Base-by-base conservation (phyloP, 805 yeast species). In the Dipodascus albidus region DNA sequence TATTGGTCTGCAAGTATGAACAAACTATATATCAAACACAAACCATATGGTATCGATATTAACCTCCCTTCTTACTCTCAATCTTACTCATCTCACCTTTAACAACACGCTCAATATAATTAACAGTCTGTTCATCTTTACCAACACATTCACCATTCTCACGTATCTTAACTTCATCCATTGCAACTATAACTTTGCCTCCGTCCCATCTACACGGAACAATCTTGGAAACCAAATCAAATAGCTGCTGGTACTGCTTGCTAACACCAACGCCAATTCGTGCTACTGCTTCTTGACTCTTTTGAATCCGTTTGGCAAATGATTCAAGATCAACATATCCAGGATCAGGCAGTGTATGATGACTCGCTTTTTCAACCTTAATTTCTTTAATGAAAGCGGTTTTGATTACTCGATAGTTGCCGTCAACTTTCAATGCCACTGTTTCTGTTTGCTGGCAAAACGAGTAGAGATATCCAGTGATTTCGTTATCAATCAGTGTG, bases 381-480 rank as follows among this genome's bases (percentile, higher is more conserved):
- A 38, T 14, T n/a, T 38, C 44, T 38, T 38, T 38, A 19, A 38
- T 38, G 20, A 38, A 38, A 58, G 68, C 57, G 15, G 54, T 59
- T 15, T 61, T 61, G 52, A 53, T 57, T 3, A 57, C 50, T 17
- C 62, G 60, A 1, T 54, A 55, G 38, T 57, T 56, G 8, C 59
- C 55, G 20, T 63, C 63, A 47, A 64, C 62, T 42, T 60, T 63
- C 52, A 74, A 61, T 1, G 77, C 65, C 22, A 78, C 57, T n/a
- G 79, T 64, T 44, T 74, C 73, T 52, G 72, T 74, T 3, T 54
- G 53, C 4, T 81, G 71, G 54, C 79, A 77, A 64, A 77, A 82
- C 8, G 88, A 75, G 64, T 80, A 82, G 41, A 86, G 74, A 31
- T 74, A 69, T 1, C 93, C 95, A n/a, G 73, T 71, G 52, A 80